Evolutionary conservation across 257 asterid species (phyloP).

Genomic region (Mitragyna speciosa): DNA sequence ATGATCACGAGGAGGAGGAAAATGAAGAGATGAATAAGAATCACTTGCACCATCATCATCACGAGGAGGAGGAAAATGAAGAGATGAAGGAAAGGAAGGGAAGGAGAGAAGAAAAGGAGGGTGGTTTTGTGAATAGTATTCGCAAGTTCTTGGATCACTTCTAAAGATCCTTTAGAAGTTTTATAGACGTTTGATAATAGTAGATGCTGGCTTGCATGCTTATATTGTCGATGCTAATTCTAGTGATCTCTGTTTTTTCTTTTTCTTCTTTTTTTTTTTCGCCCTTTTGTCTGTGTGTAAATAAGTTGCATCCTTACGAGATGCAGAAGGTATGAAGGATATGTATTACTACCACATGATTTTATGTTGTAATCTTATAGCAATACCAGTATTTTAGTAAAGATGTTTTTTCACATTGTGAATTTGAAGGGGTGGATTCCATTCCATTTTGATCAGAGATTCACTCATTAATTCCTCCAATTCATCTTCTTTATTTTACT

Average conservation of each 20-base stretch:
- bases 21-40: conserved; percentile 27
- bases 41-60: conserved; percentile 12
- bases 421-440: not conserved
- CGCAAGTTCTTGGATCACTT: conserved; percentile 51
- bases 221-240: not conserved
- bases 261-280: not conserved
- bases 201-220: not conserved
- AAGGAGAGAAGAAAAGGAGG: conserved; percentile 10
- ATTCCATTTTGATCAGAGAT: not conserved
- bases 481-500: not conserved
- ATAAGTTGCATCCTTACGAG: conserved; percentile 34
- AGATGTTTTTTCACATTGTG: not conserved
- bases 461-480: not conserved
- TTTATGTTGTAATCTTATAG: not conserved
- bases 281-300: conserved; percentile 1
- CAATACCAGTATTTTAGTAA: not conserved
- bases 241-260: not conserved
- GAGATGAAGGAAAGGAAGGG: conserved; percentile 1
- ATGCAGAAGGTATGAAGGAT: conserved; percentile 11
- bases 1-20: not conserved
- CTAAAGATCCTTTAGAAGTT: not conserved
- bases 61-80: conserved; percentile 15
- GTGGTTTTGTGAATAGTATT: conserved; percentile 42
- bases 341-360: not conserved
- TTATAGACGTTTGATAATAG: not conserved